phyloP scores from a whole-genome alignment of 1,284 basidiomycete species.

The Chondrostereum purpureum region DNA sequence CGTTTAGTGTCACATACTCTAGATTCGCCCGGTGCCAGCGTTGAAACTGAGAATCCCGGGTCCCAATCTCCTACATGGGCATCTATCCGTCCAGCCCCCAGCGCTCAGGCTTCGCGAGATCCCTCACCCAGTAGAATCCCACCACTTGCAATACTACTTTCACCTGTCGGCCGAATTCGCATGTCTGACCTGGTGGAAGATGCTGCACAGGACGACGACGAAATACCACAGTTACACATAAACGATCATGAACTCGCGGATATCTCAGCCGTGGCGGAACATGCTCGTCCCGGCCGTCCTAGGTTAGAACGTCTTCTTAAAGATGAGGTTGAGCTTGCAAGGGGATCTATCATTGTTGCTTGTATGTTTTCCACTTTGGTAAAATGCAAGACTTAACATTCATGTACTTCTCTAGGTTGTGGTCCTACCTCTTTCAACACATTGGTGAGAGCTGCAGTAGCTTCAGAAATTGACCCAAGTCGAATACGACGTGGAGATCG shows the following conservation, averaged over 20 bases:
- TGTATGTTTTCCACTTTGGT: no score
- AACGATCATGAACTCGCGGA: slow-evolving; percentile 65
- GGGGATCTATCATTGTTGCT: slow-evolving; percentile 60
- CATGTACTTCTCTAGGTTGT: no score
- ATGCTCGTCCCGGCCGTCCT: slow-evolving; percentile 68
- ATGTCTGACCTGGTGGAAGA: slow-evolving; percentile 16
- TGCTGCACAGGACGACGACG: slow-evolving; percentile 11
- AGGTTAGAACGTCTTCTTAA: no score
- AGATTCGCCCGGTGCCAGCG: slow-evolving; percentile 6
- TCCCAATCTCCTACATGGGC: background rate
- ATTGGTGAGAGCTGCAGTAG: slow-evolving; percentile 63
- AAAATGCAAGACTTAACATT: no score
- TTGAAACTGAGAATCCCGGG: background rate
- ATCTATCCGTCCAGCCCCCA: background rate
- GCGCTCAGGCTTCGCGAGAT: no score
- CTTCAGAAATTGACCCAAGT: slow-evolving; percentile 53
- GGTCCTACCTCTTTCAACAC: slow-evolving; percentile 71
- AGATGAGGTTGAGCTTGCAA: slow-evolving; percentile 49
- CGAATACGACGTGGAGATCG: slow-evolving; percentile 55
- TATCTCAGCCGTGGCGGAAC: slow-evolving; percentile 60
- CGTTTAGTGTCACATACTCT: no score
- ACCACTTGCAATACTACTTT: slow-evolving; percentile 10
- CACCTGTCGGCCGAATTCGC: slow-evolving; percentile 22
- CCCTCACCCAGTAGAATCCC: no score
- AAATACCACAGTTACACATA: slow-evolving; percentile 43